Percentiles rank a stretch among this genome's conserved stretches.
phyloP scores from a whole-genome alignment of 441 rosid species.

The Pelargonium myrrhifolium region DNA sequence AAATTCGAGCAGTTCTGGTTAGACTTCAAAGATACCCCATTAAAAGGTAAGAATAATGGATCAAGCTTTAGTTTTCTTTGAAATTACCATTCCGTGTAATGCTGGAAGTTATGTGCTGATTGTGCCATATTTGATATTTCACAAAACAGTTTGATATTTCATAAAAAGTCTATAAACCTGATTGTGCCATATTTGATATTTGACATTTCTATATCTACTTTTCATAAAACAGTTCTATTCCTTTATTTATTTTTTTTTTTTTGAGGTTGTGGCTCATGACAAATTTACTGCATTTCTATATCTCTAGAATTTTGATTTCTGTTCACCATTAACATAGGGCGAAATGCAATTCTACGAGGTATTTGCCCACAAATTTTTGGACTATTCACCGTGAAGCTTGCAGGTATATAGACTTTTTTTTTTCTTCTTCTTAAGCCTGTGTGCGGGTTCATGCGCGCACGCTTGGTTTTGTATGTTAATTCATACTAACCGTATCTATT shows the following conservation, averaged over 20 bases:
- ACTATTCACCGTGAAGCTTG: constrained; percentile 96
- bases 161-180: too few relatives aligned
- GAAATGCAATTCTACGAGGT: constrained; percentile 81
- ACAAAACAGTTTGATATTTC: too few relatives aligned
- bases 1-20: constrained; percentile 83
- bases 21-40: constrained; percentile 59
- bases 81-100: neutral
- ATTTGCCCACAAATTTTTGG: constrained; percentile 96
- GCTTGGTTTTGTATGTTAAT: neutral
- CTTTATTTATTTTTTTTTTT: neutral
- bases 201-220: too few relatives aligned
- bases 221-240: neutral
- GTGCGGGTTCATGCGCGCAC: too few relatives aligned
- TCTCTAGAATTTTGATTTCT: neutral
- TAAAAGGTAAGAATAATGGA: constrained; percentile 48
- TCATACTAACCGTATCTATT: neutral
- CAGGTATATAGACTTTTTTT: constrained; percentile 41
- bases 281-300: neutral
- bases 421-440: neutral
- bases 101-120: neutral
- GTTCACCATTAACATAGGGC: constrained; percentile 35
- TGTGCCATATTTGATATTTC: neutral
- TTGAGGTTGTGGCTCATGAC: neutral
- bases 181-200: too few relatives aligned
- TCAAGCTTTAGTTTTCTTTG: neutral